Conservation (phyloP, 805 yeast species). For the Tanozyma kutaoensis region DNA sequence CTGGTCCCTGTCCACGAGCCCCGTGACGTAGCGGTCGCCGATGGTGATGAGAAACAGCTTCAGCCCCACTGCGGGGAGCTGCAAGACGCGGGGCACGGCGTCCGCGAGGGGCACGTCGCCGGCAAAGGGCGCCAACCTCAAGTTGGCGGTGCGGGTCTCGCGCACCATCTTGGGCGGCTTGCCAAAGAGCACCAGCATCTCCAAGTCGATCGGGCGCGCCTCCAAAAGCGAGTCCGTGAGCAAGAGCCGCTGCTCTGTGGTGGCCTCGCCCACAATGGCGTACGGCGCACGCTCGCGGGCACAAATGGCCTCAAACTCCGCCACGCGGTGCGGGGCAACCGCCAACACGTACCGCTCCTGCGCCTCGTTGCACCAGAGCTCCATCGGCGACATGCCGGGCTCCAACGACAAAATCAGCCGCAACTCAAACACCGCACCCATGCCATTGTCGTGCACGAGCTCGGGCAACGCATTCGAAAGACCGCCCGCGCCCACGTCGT, state of each 20-base stretch:
- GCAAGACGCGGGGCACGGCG: constrained; percentile 71
- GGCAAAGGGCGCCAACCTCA: constrained; percentile 29
- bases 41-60: constrained; percentile 92
- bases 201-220: constrained; percentile 88
- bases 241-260: constrained; percentile 69
- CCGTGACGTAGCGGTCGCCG: constrained; percentile 97
- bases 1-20: constrained; percentile 93
- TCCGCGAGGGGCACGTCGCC: constrained; percentile 33
- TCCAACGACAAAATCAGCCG: constrained; percentile 84
- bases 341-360: constrained; percentile 97
- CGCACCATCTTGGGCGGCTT: constrained; percentile 95
- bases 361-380: constrained; percentile 99
- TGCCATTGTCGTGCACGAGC: constrained; percentile 89
- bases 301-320: constrained; percentile 65
- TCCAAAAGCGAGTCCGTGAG: constrained; percentile 67
- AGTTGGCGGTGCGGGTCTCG: constrained; percentile 48
- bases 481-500: constrained; percentile 99
- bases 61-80: constrained; percentile 88
- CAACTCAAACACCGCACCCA: constrained; percentile 88
- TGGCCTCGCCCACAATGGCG: constrained; percentile 93
- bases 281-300: constrained; percentile 92
- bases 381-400: constrained; percentile 99
- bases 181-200: constrained; percentile 90
- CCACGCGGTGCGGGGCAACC: constrained; percentile 67
- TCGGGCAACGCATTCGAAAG: constrained; percentile 95